A percentile compares a stretch with the other conserved stretches of the same genome.
Evolutionary conservation across 129 eudicot genomes (phyloP).

Genomic region (Artemisia tridentata): DNA sequence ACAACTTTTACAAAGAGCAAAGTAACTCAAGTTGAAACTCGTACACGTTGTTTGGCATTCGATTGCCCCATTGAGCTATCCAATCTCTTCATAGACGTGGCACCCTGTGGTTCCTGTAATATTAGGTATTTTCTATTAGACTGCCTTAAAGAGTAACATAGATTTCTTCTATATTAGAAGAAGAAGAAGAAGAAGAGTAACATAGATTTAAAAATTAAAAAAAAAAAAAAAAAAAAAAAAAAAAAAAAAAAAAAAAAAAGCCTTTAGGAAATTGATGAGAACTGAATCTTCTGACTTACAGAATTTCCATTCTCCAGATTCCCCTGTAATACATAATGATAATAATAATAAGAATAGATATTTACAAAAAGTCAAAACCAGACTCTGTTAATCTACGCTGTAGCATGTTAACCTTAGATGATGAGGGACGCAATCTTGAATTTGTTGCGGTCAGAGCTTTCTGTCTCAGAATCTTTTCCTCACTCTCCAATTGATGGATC

Average conservation of each 20-base stretch:
- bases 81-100: constrained; percentile 52
- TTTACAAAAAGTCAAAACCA: constrained; percentile 16
- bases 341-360: constrained; percentile 21
- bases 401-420: constrained; percentile 40
- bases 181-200: no score
- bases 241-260: no score
- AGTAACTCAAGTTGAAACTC: constrained; percentile 33
- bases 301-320: constrained; percentile 49
- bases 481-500: constrained; percentile 53
- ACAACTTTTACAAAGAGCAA: constrained; percentile 3
- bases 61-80: constrained; percentile 53
- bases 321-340: constrained; percentile 38
- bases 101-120: constrained; percentile 54
- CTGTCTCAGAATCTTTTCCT: constrained; percentile 51
- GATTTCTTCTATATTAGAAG: no score
- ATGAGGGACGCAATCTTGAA: constrained; percentile 35
- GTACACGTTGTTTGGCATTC: constrained; percentile 67
- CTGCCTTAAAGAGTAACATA: constrained; percentile 9
- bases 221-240: no score
- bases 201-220: no score
- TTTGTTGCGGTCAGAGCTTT: constrained; percentile 40
- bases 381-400: background rate
- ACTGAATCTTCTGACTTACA: constrained; percentile 33
- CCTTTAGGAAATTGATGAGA: background rate
- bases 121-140: constrained; percentile 12